Percentiles rank a stretch among this genome's conserved stretches.
Evolutionary conservation across 805 yeast genomes (phyloP).

Genomic region (Danielozyma ontarioensis): DNA sequence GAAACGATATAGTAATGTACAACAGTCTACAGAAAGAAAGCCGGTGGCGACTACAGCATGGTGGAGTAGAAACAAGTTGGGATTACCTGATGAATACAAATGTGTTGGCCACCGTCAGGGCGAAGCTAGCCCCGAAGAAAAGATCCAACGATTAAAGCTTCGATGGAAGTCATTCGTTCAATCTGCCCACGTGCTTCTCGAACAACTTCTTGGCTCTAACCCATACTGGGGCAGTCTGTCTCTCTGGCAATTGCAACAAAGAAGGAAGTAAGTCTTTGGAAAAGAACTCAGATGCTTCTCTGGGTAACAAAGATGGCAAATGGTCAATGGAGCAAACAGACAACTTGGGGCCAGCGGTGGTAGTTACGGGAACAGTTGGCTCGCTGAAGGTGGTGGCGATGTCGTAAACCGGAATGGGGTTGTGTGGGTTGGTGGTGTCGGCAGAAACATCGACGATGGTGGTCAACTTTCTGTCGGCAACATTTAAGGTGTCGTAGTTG

Average conservation of each 20-base stretch:
- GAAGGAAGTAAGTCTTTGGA: slow-evolving; percentile 86
- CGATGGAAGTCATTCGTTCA: too few relatives aligned
- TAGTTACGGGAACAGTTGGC: slow-evolving; percentile 84
- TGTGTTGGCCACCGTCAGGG: too few relatives aligned
- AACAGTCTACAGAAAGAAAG: neutral
- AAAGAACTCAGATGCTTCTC: slow-evolving; percentile 94
- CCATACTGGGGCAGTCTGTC: slow-evolving; percentile 89
- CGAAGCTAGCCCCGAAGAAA: too few relatives aligned
- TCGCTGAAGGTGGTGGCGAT: slow-evolving; percentile 85
- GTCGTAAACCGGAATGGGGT: slow-evolving; percentile 92
- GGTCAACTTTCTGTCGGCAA: slow-evolving; percentile 67
- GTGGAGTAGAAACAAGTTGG: neutral
- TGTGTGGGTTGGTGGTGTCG: slow-evolving; percentile 97
- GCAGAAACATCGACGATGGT: slow-evolving; percentile 97
- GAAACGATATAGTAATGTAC: slow-evolving; percentile 1
- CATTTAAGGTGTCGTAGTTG: slow-evolving; percentile 62
- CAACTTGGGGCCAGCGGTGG: slow-evolving; percentile 75
- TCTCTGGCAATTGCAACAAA: slow-evolving; percentile 74
- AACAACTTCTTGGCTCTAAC: slow-evolving; percentile 77
- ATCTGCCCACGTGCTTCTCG: slow-evolving; percentile 78
- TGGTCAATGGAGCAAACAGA: slow-evolving; percentile 96
- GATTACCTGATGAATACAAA: too few relatives aligned
- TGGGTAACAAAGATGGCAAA: slow-evolving; percentile 89
- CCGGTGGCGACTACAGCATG: neutral
- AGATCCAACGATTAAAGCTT: too few relatives aligned